Evolutionary conservation across 176 grass and related monocot genomes (phyloP).

Genomic region (Tillandsia fasciculata): DNA sequence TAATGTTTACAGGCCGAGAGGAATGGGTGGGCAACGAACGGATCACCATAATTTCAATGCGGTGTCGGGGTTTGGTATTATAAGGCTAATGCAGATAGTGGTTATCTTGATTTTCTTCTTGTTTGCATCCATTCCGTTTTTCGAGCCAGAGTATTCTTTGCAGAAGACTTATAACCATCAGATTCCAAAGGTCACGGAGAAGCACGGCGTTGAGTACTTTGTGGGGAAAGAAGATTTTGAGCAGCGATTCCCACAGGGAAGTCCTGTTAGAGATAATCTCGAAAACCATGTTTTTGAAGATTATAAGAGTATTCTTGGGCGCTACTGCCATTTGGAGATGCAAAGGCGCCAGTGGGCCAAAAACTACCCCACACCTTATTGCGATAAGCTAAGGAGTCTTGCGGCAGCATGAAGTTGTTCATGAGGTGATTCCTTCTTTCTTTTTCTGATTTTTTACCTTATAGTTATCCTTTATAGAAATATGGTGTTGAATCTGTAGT

Average conservation of each 20-base stretch:
- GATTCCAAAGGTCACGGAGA: conserved; percentile 51
- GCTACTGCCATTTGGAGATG: conserved; percentile 54
- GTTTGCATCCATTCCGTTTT: conserved; percentile 43
- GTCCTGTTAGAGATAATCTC: conserved; percentile 48
- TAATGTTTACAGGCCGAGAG: conserved; percentile 38
- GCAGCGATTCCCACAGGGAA: conserved; percentile 49
- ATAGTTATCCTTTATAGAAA: background rate
- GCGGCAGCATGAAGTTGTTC: conserved; percentile 27
- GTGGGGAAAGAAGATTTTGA: conserved; percentile 80
- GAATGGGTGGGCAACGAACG: conserved; percentile 27
- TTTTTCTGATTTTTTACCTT: background rate
- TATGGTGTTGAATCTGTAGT: no score
- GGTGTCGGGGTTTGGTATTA: conserved; percentile 10
- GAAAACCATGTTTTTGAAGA: conserved; percentile 66
- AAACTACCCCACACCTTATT: conserved; percentile 59
- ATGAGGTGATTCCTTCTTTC: conserved; percentile 20
- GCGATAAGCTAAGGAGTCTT: conserved; percentile 55
- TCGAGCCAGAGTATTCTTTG: conserved; percentile 51
- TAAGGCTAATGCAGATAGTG: conserved; percentile 38
- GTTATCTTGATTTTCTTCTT: conserved; percentile 48
- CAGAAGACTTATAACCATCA: conserved; percentile 49
- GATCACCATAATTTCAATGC: conserved; percentile 27
- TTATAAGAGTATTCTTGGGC: conserved; percentile 45
- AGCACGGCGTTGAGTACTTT: conserved; percentile 67
- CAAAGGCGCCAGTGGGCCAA: conserved; percentile 49